These are phyloP conservation scores for Neurospora sp. DNA, from an alignment of 495 filamentous ascomycete genomes.

Conservation along the genomic window DNA sequence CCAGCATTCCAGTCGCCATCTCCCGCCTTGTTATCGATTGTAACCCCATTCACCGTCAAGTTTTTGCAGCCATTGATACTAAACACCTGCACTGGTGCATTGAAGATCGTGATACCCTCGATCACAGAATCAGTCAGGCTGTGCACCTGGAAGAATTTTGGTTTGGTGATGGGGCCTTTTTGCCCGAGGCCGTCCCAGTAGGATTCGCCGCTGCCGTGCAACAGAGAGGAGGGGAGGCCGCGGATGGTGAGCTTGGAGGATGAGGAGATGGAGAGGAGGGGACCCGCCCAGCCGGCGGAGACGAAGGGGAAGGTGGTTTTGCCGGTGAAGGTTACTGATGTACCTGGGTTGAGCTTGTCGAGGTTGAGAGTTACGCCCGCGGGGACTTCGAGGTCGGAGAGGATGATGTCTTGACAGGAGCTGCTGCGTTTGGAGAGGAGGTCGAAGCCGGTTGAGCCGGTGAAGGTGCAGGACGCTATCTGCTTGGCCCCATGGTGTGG, in stretches of 20 bases:
- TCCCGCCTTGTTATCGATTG: constrained; percentile 51
- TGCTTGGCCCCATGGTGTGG: neutral
- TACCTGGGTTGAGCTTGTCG: neutral
- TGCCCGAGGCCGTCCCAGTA: constrained; percentile 45
- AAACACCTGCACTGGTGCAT: constrained; percentile 55
- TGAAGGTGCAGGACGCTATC: neutral
- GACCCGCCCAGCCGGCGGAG: constrained; percentile 36
- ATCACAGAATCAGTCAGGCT: constrained; percentile 29
- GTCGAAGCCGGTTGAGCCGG: constrained; percentile 1
- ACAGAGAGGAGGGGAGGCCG: constrained; percentile 30
- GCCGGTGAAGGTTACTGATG: constrained; percentile 34
- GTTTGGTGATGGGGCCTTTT: constrained; percentile 44
- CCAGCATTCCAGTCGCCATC: constrained; percentile 19
- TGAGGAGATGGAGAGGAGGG: constrained; percentile 39
- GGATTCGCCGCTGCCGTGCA: constrained; percentile 35
- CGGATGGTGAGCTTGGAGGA: constrained; percentile 33
- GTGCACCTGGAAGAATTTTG: constrained; percentile 45
- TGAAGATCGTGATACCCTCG: constrained; percentile 31
- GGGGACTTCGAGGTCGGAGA: constrained; percentile 2
- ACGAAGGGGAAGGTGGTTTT: constrained; percentile 39
- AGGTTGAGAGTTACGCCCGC: constrained; percentile 3
- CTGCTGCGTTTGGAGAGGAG: neutral
- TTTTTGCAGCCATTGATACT: constrained; percentile 42
- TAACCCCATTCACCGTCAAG: constrained; percentile 40
- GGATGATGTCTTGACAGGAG: constrained; percentile 3